Base-by-base conservation (phyloP, 2,329 filamentous ascomycete genomes). In the Hymenoscyphus repandus region DNA sequence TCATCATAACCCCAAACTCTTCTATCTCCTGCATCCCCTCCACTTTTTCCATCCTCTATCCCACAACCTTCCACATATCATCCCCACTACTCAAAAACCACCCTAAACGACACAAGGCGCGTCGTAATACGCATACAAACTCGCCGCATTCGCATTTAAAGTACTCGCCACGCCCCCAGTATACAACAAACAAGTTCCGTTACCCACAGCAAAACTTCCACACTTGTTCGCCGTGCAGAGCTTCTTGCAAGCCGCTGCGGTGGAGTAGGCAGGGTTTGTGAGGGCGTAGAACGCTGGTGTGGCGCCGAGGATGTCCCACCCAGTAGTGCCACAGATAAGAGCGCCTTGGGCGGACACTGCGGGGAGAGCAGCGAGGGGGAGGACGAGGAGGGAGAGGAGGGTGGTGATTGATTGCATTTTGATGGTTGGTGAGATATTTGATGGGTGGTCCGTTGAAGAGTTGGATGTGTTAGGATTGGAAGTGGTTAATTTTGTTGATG, bases 191-290 rank as follows among this genome's bases (percentile, higher is more conserved):
- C 44, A 46, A 6, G 44, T 38, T 5, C 44, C 33, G 38, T 46
- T 46, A 6, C 44, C 44, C 15, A 46, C 44, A 4, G 44, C 44
- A 38, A 46, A 46, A 38, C 44, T 46, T 27, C 33, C 44, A 38
- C 44, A 46, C 38, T 46, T 46, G 13, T 27, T 46, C 15, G 15
- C 12, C 11, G 34, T 38, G 27, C 44, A 46, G 10, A 46, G 44
- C 12, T 37, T 39, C 20, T 46, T 46, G 33, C 44, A 46, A 18
- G 44, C 33, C 3, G 33, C 33, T 1, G 44, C 33, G 17, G 33
- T 46, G 33, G 32, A 20, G 22, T 13, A 36, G 20, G 44, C 15
- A 3, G 44, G 33, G 13, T 46, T 46, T 6, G 18, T 30, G 32
- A 46, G n/a, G 33, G 44, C 44, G 20, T 38, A 39, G 33, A 38